Evolutionary conservation across 208 protist genomes (phyloP).

Genomic region (Leishmania major): DNA sequence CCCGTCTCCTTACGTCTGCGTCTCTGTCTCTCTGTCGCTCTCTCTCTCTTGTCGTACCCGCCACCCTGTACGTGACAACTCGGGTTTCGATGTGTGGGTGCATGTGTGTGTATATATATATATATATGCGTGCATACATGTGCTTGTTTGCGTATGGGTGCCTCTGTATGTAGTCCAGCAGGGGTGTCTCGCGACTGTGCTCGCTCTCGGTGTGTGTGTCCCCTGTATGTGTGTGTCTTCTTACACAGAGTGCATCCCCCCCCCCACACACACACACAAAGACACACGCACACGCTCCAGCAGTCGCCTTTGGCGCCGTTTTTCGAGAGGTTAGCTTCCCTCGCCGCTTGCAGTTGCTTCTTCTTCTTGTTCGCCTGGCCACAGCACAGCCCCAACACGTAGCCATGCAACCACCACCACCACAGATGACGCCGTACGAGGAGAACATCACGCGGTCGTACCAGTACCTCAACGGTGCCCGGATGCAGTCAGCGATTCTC

Average conservation of each 20-base stretch:
- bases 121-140: neutral
- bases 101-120: neutral
- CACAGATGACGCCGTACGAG: slow-evolving; percentile 79
- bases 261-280: neutral
- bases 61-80: neutral
- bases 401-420: slow-evolving; percentile 56
- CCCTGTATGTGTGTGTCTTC: neutral
- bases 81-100: neutral
- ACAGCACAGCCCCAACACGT: neutral
- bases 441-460: slow-evolving; percentile 70
- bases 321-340: neutral
- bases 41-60: neutral
- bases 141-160: neutral
- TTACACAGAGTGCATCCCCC: neutral
- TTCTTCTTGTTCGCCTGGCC: neutral
- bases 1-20: neutral
- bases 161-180: neutral
- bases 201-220: neutral
- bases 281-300: neutral
- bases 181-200: neutral
- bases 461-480: slow-evolving; percentile 51
- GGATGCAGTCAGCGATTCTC: slow-evolving; percentile 63
- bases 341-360: neutral
- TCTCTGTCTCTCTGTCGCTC: neutral
- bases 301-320: neutral